A percentile compares a stretch with the other conserved stretches of the same genome.
phyloP scores from a whole-genome alignment of 1,284 basidiomycete species.

The Salmacisia buchloeana region DNA sequence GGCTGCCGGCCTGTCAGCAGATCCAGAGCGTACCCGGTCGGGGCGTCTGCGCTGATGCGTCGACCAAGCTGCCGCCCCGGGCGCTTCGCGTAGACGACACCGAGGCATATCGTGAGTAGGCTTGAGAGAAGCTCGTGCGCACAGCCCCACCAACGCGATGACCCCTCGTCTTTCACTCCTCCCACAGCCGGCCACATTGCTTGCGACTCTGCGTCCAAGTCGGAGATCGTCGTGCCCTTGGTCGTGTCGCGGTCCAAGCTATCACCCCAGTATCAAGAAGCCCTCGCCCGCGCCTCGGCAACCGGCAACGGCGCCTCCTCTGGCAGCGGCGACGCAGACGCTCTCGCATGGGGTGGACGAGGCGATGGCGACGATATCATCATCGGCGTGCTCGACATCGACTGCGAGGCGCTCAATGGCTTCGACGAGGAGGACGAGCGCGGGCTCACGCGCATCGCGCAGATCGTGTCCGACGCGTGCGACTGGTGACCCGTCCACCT shows the following conservation, averaged over 20 bases:
- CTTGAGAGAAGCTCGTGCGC: too few relatives aligned
- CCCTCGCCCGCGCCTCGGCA: conserved; percentile 15
- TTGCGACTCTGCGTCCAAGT: conserved; percentile 50
- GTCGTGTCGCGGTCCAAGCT: conserved; percentile 30
- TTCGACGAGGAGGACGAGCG: conserved; percentile 49
- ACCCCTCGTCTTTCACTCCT: conserved; percentile 1
- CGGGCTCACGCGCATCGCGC: conserved; percentile 44
- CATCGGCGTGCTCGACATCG: conserved; percentile 52
- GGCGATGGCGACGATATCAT: conserved; percentile 37
- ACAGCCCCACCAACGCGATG: not conserved
- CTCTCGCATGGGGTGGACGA: conserved; percentile 36
- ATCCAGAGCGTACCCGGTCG: conserved; percentile 43
- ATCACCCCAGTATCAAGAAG: conserved; percentile 15
- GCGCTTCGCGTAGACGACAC: conserved; percentile 49
- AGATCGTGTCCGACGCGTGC: conserved; percentile 27
- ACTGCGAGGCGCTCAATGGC: conserved; percentile 48
- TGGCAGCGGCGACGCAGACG: not conserved
- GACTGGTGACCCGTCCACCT: conserved; percentile 24
- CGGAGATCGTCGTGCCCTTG: conserved; percentile 52
- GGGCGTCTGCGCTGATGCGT: conserved; percentile 52
- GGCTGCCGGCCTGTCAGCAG: conserved; percentile 51
- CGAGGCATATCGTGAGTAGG: conserved; percentile 37
- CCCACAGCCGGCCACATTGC: conserved; percentile 51
- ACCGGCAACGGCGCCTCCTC: conserved; percentile 15
- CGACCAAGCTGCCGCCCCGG: conserved; percentile 34